Base-by-base conservation (phyloP, 345 rosid species). In the Turritis glabra region DNA sequence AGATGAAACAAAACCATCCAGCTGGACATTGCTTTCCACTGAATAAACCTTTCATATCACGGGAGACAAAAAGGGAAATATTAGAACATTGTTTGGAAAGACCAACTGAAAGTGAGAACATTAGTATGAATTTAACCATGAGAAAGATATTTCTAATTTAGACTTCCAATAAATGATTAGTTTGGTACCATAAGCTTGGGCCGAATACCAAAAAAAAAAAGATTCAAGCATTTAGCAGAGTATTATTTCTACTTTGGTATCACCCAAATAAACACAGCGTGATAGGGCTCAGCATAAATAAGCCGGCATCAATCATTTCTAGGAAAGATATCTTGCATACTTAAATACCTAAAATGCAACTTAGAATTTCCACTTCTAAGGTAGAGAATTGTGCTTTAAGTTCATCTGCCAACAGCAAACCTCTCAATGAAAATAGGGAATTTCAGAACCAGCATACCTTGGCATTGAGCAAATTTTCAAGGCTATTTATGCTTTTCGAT, bases 391-490 rank as follows among this genome's bases (percentile, higher is more conserved):
- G 78, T 18, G 30, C 30, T n/a, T 44, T 17, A 33, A 47, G 51
- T 44, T 65, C 51, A 44, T 63, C 38, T 44, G 30, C 41, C 32
- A 57, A 74, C 37, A 74, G 51, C 23, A 32, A 54, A 47, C 29
- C 47, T 56, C 10, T 33, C 23, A 44, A 33, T 64, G 58, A 74
- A 64, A 64, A 48, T 37, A 26, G 46, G 27, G 64, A 46, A 29
- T 62, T 19, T 14, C 55, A 13, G 40, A 33, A 69, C 47, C 64
- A 62, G 47, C 87, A 62, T 75, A 94, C 98, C 98, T 91, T 94
- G 74, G 97, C 97, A 78, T 89, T 67, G 70, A 94, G 96, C 81
- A 94, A 74, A n/a, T 78, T 74, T 85, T 94, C 98, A 32, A 94
- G 92, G 81, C 96, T 89, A 61, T 94, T 94, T 73, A 94, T 89